Base-by-base conservation (phyloP, 345 rosid species). In the Gossypioides kirkii region DNA sequence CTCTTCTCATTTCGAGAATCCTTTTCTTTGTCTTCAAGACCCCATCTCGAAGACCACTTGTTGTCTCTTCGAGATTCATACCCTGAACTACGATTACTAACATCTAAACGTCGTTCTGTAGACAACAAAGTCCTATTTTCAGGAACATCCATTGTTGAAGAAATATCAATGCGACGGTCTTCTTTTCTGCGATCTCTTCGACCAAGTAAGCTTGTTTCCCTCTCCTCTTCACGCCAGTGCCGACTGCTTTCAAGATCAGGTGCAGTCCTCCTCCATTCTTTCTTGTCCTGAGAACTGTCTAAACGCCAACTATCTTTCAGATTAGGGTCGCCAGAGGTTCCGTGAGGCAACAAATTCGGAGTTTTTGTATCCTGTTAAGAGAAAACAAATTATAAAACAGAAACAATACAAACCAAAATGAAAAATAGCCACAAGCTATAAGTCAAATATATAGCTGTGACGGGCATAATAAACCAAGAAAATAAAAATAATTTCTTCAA, bases 41-140 rank as follows among this genome's bases (percentile, higher is more conserved):
- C 99, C 99, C 98, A 95, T 67, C 98, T 87, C 11, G 99, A 89
- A 23, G 97, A 86, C 99, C 99, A 95, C 75, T 92, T 95, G 81
- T 81, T 85, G 77, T 95, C 98, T 46, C 99, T 86, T 14, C 96
- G 86, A 47, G 95, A 46, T 77, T 94, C 97, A 81, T 81, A 81
- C 82, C 86, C 88, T 76, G 87, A 77, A 81, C 64, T 87, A 78
- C 94, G 94, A 75, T 78, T 72, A 70, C 66, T 80, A 70, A 72
- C 80, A 77, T 91, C 97, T 69, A 77, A 76, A 94, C 96, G 85
- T 77, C 90, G 86, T 78, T 88, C 97, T 66, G 91, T 69, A 78
- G 90, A 77, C 13, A 88, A 77, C 77, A 83, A 61, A 42, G 80
- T 60, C 82, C 88, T 89, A 69, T 25, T 80, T 36, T 92, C 97